Conservation (phyloP, 306 rosid species). For the Luffa acutangula region DNA sequence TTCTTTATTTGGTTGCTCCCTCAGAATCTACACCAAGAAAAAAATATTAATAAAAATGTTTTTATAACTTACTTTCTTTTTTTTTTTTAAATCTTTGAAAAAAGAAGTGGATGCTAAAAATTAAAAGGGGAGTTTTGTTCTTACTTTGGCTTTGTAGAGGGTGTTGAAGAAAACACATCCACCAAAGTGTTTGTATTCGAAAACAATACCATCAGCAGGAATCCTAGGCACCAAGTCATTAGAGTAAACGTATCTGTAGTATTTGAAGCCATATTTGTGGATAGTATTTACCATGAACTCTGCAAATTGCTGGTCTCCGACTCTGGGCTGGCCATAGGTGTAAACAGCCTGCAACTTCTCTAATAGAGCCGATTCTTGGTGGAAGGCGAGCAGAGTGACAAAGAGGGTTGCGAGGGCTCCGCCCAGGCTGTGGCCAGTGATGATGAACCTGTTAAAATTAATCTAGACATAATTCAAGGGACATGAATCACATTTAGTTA, state of each 20-base stretch:
- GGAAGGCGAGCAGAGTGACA: slow-evolving; percentile 35
- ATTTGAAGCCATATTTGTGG: slow-evolving; percentile 29
- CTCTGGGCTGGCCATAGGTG: slow-evolving; percentile 81
- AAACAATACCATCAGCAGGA: slow-evolving; percentile 50
- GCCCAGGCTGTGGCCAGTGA: slow-evolving; percentile 77
- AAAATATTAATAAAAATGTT: not conserved
- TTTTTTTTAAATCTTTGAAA: too few species aligned
- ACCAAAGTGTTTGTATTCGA: slow-evolving; percentile 53
- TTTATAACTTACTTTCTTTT: too few species aligned
- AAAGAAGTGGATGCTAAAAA: too few species aligned
- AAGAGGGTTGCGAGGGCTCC: slow-evolving; percentile 66
- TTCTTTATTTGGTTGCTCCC: slow-evolving; percentile 78
- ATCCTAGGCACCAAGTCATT: slow-evolving; percentile 59
- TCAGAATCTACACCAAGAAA: slow-evolving; percentile 25
- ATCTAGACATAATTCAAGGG: too few species aligned
- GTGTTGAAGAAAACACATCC: slow-evolving; percentile 43
- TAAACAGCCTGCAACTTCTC: slow-evolving; percentile 57
- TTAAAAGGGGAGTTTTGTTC: too few species aligned
- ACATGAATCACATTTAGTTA: too few species aligned
- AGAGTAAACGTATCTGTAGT: slow-evolving; percentile 31
- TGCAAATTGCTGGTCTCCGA: slow-evolving; percentile 45
- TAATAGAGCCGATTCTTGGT: slow-evolving; percentile 42
- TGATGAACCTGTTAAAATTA: slow-evolving; percentile 51
- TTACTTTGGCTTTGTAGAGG: slow-evolving; percentile 48
- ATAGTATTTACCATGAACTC: slow-evolving; percentile 38